Percentiles rank a stretch among this genome's conserved stretches.
These are phyloP conservation scores for Prunus campanulata DNA, from an alignment of 306 rosid species.

Conservation along the genomic window DNA sequence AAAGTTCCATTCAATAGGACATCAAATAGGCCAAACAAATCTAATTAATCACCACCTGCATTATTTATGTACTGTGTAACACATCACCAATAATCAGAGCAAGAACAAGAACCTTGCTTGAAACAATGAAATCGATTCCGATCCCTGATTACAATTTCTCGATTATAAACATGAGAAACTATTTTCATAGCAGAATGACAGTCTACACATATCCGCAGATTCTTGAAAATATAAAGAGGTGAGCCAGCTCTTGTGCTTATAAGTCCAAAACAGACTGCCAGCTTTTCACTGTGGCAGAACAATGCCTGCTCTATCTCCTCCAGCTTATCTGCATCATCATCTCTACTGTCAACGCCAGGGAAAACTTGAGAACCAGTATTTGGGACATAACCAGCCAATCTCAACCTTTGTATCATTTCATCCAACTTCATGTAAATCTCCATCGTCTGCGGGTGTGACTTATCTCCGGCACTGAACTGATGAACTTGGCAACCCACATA, in stretches of 20 bases:
- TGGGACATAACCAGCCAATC: constrained; percentile 66
- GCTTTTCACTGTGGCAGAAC: constrained; percentile 74
- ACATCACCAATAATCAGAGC: constrained; percentile 70
- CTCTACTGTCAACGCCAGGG: constrained; percentile 34
- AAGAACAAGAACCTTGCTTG: constrained; percentile 73
- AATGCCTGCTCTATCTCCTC: constrained; percentile 73
- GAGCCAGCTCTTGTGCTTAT: constrained; percentile 49
- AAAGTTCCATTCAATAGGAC: not conserved
- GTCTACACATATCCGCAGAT: constrained; percentile 62
- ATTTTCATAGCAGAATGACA: constrained; percentile 76
- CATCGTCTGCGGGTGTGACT: constrained; percentile 42
- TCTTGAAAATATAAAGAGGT: constrained; percentile 61
- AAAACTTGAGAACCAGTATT: constrained; percentile 51
- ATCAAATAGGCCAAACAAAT: not conserved
- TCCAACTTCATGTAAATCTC: constrained; percentile 52
- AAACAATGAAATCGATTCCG: constrained; percentile 73
- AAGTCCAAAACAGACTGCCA: constrained; percentile 75
- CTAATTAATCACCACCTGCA: not conserved
- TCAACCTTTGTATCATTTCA: constrained; percentile 55
- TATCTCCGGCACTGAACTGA: constrained; percentile 67
- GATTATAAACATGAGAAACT: constrained; percentile 46
- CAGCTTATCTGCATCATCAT: constrained; percentile 30
- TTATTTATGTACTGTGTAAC: not conserved
- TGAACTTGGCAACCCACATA: constrained; percentile 54
- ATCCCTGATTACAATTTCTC: constrained; percentile 69